Evolutionary conservation across 345 rosid species (phyloP).

Genomic region (Corchorus olitorius): DNA sequence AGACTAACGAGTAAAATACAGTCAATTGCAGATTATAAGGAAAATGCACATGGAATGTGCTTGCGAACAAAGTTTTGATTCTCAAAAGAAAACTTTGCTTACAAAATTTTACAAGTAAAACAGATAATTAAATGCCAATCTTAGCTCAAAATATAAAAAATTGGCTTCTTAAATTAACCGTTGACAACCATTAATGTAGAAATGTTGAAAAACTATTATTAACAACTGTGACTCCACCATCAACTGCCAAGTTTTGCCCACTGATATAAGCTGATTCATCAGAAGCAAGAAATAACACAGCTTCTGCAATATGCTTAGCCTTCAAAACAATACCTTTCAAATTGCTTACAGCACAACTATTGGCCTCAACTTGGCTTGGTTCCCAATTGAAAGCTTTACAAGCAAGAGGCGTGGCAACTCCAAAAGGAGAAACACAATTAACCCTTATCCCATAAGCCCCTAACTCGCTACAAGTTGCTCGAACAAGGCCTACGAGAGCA

Average conservation of each 20-base stretch:
- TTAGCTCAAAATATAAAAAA: background rate
- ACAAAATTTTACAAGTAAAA: conserved; percentile 13
- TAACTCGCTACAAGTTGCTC: conserved; percentile 70
- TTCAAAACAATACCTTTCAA: conserved; percentile 71
- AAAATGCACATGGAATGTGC: conserved; percentile 48
- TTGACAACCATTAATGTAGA: background rate
- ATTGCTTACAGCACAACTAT: conserved; percentile 42
- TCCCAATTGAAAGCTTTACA: conserved; percentile 54
- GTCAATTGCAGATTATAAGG: conserved; percentile 31
- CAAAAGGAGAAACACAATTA: conserved; percentile 79
- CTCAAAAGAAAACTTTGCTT: background rate
- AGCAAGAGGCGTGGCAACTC: conserved; percentile 78
- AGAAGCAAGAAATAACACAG: conserved; percentile 83
- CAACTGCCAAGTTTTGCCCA: conserved; percentile 84
- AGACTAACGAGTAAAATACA: conserved; percentile 2
- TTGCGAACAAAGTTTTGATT: conserved; percentile 40
- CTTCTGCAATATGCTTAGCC: conserved; percentile 77
- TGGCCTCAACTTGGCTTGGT: conserved; percentile 52
- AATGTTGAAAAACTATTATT: conserved; percentile 23
- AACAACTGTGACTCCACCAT: conserved; percentile 83
- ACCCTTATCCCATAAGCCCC: conserved; percentile 88
- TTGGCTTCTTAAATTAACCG: background rate
- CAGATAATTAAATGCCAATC: background rate
- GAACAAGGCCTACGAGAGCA: conserved; percentile 71
- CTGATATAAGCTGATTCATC: conserved; percentile 83